phyloP scores from a whole-genome alignment of 371 early-diverging fungal genomes.

The Smittium culicis region DNA sequence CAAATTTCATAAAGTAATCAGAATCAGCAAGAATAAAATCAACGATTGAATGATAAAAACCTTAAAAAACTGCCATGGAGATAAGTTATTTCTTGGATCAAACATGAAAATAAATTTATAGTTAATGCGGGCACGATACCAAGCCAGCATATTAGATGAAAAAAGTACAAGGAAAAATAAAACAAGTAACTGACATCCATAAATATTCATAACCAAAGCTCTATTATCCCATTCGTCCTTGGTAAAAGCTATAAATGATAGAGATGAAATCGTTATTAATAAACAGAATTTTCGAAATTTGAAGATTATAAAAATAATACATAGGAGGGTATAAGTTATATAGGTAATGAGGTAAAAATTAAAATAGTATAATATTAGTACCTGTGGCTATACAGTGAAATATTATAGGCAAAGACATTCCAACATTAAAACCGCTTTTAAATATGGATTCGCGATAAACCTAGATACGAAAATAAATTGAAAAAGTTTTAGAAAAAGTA shows the following conservation, averaged over 20 bases:
- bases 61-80: slow-evolving; percentile 51
- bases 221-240: slow-evolving; percentile 26
- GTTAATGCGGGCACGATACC: slow-evolving; percentile 55
- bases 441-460: slow-evolving; percentile 20
- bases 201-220: slow-evolving; percentile 43
- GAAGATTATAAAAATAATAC: too few relatives aligned
- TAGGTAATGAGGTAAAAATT: too few relatives aligned
- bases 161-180: slow-evolving; percentile 48
- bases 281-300: too few relatives aligned
- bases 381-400: slow-evolving; percentile 30
- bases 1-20: too few relatives aligned
- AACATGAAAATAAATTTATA: slow-evolving; percentile 78
- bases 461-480: not conserved
- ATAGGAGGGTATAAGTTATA: too few relatives aligned
- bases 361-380: too few relatives aligned
- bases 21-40: too few relatives aligned
- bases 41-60: slow-evolving; percentile 45
- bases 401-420: slow-evolving; percentile 40
- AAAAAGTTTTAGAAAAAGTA: not conserved
- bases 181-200: slow-evolving; percentile 46
- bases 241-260: slow-evolving; percentile 12
- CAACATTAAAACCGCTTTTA: slow-evolving; percentile 40
- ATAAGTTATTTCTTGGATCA: slow-evolving; percentile 54
- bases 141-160: slow-evolving; percentile 50
- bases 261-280: too few relatives aligned